Evolutionary conservation across 2,329 filamentous ascomycete species (phyloP), one percentile per base, ranked within the genome.

Genomic region (Ramularia endophylla): DNA sequence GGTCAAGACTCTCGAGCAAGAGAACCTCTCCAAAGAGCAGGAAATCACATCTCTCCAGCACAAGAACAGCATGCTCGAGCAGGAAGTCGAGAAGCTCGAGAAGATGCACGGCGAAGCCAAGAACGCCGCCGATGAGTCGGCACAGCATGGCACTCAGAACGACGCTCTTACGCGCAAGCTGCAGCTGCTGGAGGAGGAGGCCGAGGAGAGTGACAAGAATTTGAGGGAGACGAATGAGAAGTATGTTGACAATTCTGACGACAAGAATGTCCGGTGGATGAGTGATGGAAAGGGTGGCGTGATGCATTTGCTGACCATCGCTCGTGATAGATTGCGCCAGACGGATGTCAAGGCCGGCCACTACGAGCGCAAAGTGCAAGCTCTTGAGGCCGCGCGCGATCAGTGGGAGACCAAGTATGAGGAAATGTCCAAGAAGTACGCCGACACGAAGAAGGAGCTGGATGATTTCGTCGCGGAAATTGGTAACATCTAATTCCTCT

Each of bases 331-430:
- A 74, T 87, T 97, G 64, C 89, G 92, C 68, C 89, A 95, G 75
- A 95, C 92, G 72, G 92, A 98, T 67, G 88, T 97, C 73, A 97
- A 97, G 78, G 89, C 90, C 62, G 92, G 90, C 61, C 90, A 98
- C 75, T 97, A 90, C 71, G 92, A 98, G 76, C 92, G 92, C 72
- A 97, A 97, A 78, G 92, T 97, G 58, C 87, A 95, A 71, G 90
- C 92, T 60, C 82, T 95, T 63, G 92, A 98, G 74, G 75, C 80
- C 63, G 80, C 89, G 66, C 85, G 87, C 61, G 88, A 95, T 70
- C 81, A 89, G 69, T 95, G 89, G 89, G 92, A 97, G 76, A 66
- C 77, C 69, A 97, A 98, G 77, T 97, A 94, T 73, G 92, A 97
- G 73, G 90, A 97, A 68, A 94, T 95, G 84, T 69, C 83, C 59